A percentile compares a stretch with the other conserved stretches of the same genome.
phyloP scores from a whole-genome alignment of 768 basidiomycete species.

The Wakefieldia striispora region DNA sequence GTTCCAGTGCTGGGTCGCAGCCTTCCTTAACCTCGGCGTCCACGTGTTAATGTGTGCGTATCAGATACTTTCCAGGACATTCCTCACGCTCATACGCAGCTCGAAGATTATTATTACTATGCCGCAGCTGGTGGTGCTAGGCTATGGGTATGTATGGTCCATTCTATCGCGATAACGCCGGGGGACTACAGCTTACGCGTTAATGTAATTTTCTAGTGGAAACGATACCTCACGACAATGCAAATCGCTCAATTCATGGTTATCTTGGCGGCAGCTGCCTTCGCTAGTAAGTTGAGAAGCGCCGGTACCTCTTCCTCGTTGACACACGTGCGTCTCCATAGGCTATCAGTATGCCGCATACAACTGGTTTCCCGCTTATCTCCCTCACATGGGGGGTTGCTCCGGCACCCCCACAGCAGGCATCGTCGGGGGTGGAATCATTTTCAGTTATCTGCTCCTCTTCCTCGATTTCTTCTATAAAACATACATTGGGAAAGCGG shows the following conservation, averaged over 20 bases:
- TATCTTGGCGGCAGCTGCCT: constrained; percentile 8
- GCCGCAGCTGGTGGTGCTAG: constrained; percentile 70
- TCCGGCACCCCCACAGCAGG: constrained; percentile 13
- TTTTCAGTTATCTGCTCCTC: constrained; percentile 19
- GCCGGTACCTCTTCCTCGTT: neutral
- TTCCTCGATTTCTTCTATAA: constrained; percentile 24
- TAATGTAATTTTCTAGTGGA: constrained; percentile 13
- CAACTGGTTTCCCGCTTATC: constrained; percentile 14
- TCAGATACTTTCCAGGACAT: neutral
- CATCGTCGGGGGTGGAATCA: constrained; percentile 8
- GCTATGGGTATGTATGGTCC: constrained; percentile 13
- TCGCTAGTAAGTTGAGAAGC: constrained; percentile 9
- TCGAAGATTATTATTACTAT: constrained; percentile 93
- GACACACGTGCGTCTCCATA: neutral
- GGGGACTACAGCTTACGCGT: neutral
- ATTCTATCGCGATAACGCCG: neutral
- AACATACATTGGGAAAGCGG: constrained; percentile 12
- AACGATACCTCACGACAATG: constrained; percentile 23
- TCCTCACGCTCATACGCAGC: constrained; percentile 1
- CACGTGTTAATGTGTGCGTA: constrained; percentile 95
- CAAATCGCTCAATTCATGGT: constrained; percentile 24
- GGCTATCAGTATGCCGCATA: constrained; percentile 20
- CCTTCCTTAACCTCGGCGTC: constrained; percentile 81
- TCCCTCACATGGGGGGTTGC: constrained; percentile 20
- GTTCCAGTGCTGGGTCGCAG: constrained; percentile 85